phyloP scores from a whole-genome alignment of 352 stramenopile species.

The Globisporangium paroecandrum region DNA sequence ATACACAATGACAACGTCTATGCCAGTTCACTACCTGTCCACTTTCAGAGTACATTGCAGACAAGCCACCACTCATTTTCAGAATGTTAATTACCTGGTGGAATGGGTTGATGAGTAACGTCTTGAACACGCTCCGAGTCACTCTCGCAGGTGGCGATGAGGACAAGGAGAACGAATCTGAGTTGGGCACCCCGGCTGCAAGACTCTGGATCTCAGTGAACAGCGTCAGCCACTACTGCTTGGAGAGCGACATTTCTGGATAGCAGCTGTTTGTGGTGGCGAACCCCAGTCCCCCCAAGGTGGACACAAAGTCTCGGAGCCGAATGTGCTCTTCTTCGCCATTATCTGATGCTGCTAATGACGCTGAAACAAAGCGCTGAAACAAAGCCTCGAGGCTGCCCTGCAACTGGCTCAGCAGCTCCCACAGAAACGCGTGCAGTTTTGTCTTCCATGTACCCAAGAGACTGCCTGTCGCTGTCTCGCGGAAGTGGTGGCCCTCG shows the following conservation, averaged over 20 bases:
- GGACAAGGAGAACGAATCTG: neutral
- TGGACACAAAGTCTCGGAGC: constrained; percentile 17
- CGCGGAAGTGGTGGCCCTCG: constrained; percentile 31
- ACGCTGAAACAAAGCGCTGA: constrained; percentile 6
- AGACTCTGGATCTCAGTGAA: constrained; percentile 32
- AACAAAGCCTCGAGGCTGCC: constrained; percentile 23
- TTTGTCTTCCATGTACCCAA: constrained; percentile 22
- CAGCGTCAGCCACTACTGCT: constrained; percentile 39
- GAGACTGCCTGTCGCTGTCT: constrained; percentile 24
- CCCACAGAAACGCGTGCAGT: constrained; percentile 30
- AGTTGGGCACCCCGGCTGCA: constrained; percentile 2
- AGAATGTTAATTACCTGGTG: constrained; percentile 27
- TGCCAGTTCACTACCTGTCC: neutral
- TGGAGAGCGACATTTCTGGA: constrained; percentile 13
- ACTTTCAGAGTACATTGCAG: neutral
- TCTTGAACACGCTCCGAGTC: constrained; percentile 29
- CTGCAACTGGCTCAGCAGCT: constrained; percentile 16
- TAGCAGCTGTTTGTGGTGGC: neutral
- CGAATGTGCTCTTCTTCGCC: constrained; percentile 1
- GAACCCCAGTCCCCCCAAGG: constrained; percentile 20
- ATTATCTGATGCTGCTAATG: too few relatives aligned
- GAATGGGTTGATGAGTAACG: constrained; percentile 38
- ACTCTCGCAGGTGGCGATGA: constrained; percentile 7
- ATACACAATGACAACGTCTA: neutral
- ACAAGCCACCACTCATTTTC: neutral